phyloP scores from a whole-genome alignment of 257 asterid species.

The Mitragyna speciosa region DNA sequence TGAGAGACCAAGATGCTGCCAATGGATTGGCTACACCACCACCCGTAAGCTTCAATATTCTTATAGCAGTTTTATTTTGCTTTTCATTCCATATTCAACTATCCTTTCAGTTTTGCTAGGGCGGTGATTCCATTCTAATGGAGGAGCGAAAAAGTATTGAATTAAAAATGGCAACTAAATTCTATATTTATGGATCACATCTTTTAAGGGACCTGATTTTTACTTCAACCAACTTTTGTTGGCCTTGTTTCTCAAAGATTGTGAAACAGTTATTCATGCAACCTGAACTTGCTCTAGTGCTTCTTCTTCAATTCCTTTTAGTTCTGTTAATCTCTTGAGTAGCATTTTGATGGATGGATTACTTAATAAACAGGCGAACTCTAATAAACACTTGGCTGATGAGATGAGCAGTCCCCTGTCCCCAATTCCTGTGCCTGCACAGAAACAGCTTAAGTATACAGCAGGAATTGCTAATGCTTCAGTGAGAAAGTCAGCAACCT shows the following conservation, averaged over 20 bases:
- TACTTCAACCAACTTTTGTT: background rate
- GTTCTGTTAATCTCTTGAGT: background rate
- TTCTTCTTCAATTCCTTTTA: background rate
- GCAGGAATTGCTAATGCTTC: constrained; percentile 91
- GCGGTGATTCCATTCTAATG: background rate
- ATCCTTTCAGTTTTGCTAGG: background rate
- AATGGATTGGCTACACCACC: constrained; percentile 71
- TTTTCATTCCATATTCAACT: background rate
- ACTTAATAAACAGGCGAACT: constrained; percentile 26
- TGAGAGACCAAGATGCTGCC: constrained; percentile 62
- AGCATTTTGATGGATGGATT: background rate
- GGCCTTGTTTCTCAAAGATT: background rate
- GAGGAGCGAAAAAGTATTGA: background rate
- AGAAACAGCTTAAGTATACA: constrained; percentile 91
- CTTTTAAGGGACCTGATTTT: background rate
- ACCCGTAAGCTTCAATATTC: constrained; percentile 46
- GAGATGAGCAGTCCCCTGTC: constrained; percentile 70
- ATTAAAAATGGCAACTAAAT: background rate
- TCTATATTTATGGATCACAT: background rate
- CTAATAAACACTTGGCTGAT: constrained; percentile 65
- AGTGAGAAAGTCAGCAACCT: constrained; percentile 66
- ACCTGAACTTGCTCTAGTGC: background rate
- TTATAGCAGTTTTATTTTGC: background rate
- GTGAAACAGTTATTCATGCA: background rate
- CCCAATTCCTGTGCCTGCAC: constrained; percentile 92